Base-by-base conservation (phyloP, 2,329 filamentous ascomycete genomes). In the Ophiostoma perfectum region DNA sequence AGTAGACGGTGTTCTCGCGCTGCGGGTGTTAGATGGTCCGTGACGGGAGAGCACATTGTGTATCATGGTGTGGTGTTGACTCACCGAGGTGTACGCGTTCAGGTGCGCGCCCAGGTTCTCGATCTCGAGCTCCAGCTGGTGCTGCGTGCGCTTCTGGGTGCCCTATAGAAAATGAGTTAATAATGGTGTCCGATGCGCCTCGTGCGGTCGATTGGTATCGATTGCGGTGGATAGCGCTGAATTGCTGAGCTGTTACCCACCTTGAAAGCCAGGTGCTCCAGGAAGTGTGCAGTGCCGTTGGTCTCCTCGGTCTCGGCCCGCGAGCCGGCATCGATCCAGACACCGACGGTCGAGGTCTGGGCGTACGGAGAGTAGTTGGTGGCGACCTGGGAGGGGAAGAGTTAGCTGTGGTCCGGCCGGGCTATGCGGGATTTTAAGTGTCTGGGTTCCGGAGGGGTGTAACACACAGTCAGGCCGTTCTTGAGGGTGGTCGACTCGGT, bases 1-100 rank as follows among this genome's bases (percentile, higher is more conserved):
- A 99, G 88, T 99, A 99, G 78, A 99, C 95, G 76, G 95, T 99
- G 87, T 97, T 98, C 82, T 99, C 95, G 81, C 95, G 92, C 93
- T 92, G 76, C 72, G 69, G 67, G 11, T 6, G 39, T 63, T 63
- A 45, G 63, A 71, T 75, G 27, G 27, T 27, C 27, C 27, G 27
- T 27, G 27, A 27, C 27, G 27, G 27, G 27, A 70, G 11, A 74
- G 69, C 64, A 14, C 44, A 45, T 11, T n/a, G 14, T 63, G 12
- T 7, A 9, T 62, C 7, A 4, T 2, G 8, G 11, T 39, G 11
- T 18, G 18, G n/a, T 14, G 18, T 11, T 5, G 12, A 75, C 76
- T 75, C 81, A 97, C 93, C 84, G 94, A 98, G 76, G 95, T 99
- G 86, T 99, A 99, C 80, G 95, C 95, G 82, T 99, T 99, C 76